phyloP scores from a whole-genome alignment of 2,329 filamentous ascomycete genomes.

The Elsinoe necatrix region DNA sequence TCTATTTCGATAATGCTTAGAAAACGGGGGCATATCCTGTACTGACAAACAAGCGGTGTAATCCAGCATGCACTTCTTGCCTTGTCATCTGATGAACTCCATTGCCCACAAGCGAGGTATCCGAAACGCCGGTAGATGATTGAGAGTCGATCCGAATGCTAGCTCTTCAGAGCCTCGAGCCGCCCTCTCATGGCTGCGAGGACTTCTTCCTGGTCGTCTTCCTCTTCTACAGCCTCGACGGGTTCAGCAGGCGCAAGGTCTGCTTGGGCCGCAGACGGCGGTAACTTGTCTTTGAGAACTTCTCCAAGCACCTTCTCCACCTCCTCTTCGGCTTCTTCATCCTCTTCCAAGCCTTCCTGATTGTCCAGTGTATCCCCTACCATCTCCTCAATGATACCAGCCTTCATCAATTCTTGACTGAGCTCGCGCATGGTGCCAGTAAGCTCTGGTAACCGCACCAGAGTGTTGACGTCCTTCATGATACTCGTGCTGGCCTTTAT shows the following conservation, averaged over 20 bases:
- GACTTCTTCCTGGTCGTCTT: constrained; percentile 81
- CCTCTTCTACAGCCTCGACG: constrained; percentile 54
- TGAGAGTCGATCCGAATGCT: constrained; percentile 22
- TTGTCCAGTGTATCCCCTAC: constrained; percentile 75
- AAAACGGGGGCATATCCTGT: too few relatives aligned
- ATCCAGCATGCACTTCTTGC: too few relatives aligned
- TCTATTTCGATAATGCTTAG: too few relatives aligned
- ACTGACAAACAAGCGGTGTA: too few relatives aligned
- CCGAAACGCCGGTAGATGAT: too few relatives aligned
- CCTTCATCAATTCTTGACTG: constrained; percentile 79
- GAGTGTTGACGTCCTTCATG: constrained; percentile 91
- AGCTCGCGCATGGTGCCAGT: constrained; percentile 84
- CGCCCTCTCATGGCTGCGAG: constrained; percentile 90
- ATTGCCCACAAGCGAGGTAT: background rate
- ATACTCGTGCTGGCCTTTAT: constrained; percentile 80
- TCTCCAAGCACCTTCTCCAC: constrained; percentile 90
- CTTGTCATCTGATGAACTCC: background rate
- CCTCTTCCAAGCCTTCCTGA: constrained; percentile 59
- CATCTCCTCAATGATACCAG: constrained; percentile 97
- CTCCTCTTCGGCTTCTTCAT: constrained; percentile 70
- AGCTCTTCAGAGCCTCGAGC: constrained; percentile 85
- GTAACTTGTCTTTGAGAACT: constrained; percentile 73
- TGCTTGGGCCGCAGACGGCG: constrained; percentile 47
- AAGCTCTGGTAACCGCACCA: constrained; percentile 77
- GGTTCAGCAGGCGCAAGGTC: constrained; percentile 45